A percentile compares a stretch with the other conserved stretches of the same genome.
These are phyloP conservation scores for Aspergillus nanangensis DNA, from an alignment of 495 filamentous ascomycete genomes.

Conservation along the genomic window DNA sequence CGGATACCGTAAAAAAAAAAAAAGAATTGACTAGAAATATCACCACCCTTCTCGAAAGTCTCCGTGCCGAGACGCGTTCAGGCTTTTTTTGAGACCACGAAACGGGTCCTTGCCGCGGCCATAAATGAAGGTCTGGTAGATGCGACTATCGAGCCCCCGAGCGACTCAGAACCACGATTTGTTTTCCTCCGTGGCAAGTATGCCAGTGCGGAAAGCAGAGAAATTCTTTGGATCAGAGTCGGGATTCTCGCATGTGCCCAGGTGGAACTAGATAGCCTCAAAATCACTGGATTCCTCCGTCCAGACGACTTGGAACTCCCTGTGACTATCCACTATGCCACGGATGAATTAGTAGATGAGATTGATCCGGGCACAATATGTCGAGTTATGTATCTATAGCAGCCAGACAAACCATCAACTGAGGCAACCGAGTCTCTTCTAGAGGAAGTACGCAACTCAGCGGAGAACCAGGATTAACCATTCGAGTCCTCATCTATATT, in stretches of 20 bases:
- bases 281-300: neutral
- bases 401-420: neutral
- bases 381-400: neutral
- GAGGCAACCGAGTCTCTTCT: neutral
- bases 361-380: neutral
- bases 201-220: neutral
- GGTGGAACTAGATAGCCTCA: neutral
- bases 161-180: neutral
- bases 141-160: neutral
- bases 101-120: neutral
- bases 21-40: too few species aligned
- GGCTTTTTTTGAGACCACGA: neutral
- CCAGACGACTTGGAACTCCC: neutral
- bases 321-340: neutral
- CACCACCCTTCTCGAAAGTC: too few species aligned
- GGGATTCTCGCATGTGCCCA: neutral
- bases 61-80: too few species aligned
- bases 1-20: too few species aligned
- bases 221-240: neutral
- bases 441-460: neutral
- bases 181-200: neutral
- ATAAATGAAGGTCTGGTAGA: neutral
- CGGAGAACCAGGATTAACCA: neutral
- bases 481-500: neutral
- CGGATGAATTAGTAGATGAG: neutral